Percentiles rank a stretch among this genome's conserved stretches.
phyloP scores from a whole-genome alignment of 495 filamentous ascomycete genomes.

The Saxispiralis lemnorum region DNA sequence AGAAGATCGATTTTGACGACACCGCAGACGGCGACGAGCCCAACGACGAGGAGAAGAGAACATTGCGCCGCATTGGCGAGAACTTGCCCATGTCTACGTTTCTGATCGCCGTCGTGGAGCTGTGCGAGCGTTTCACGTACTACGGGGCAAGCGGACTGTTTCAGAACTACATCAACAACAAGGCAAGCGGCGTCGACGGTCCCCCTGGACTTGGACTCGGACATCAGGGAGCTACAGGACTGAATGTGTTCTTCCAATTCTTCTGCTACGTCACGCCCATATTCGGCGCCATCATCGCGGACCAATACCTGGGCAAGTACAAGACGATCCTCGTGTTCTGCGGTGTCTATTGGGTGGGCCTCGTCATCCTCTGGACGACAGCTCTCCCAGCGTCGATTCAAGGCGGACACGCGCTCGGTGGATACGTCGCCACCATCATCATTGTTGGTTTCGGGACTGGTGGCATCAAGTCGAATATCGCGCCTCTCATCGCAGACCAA shows the following conservation, averaged over 20 bases:
- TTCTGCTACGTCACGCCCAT: constrained; percentile 40
- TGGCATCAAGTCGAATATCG: constrained; percentile 60
- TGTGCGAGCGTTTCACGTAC: constrained; percentile 53
- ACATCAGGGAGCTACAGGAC: constrained; percentile 36
- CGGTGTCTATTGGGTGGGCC: constrained; percentile 26
- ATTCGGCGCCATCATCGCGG: constrained; percentile 41
- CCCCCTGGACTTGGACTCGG: constrained; percentile 34
- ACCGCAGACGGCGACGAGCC: constrained; percentile 27
- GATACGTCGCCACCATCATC: constrained; percentile 27
- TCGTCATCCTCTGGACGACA: constrained; percentile 25
- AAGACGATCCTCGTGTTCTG: constrained; percentile 48
- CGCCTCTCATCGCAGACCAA: constrained; percentile 57
- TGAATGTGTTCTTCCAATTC: constrained; percentile 46
- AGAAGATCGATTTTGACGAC: not conserved
- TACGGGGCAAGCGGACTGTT: constrained; percentile 39
- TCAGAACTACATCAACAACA: constrained; percentile 42
- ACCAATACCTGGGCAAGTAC: constrained; percentile 51
- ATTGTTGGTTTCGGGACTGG: constrained; percentile 39
- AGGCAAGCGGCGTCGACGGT: constrained; percentile 31
- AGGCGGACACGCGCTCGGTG: constrained; percentile 18
- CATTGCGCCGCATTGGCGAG: constrained; percentile 36
- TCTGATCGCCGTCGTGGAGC: constrained; percentile 43
- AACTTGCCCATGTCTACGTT: constrained; percentile 39
- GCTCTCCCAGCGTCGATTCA: constrained; percentile 21
- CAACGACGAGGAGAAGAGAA: constrained; percentile 34